Percentiles rank a stretch among this genome's conserved stretches.
Conservation (phyloP, 176 grass and related monocot genomes). For the Aegilops bicornis region DNA sequence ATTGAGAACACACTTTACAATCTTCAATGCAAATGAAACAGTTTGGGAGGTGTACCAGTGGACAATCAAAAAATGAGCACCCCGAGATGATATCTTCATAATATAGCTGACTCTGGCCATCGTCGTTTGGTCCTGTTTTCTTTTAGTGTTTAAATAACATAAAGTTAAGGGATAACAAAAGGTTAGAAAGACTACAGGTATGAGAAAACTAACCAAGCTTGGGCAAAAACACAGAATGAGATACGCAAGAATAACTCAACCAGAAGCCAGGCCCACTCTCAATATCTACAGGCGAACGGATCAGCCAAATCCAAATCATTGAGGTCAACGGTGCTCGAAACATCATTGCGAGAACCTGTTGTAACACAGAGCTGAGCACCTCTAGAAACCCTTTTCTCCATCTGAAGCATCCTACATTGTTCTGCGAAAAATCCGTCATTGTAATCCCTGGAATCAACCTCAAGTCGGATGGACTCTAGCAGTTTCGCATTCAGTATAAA, state of each 20-base stretch:
- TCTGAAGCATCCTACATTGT: background rate
- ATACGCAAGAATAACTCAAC: background rate
- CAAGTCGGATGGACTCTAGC: constrained; percentile 3
- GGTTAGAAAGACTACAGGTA: background rate
- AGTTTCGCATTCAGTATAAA: constrained; percentile 14
- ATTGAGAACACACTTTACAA: background rate
- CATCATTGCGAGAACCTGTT: background rate
- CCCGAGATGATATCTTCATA: background rate
- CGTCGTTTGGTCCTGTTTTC: background rate
- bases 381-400: constrained; percentile 21
- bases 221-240: background rate
- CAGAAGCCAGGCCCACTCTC: background rate
- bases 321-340: background rate
- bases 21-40: background rate
- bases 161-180: background rate
- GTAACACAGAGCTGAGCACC: background rate
- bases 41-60: background rate
- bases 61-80: background rate
- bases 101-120: background rate
- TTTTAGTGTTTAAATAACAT: background rate
- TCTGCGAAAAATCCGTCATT: background rate
- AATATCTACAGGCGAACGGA: constrained; percentile 2
- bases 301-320: background rate
- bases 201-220: background rate
- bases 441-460: background rate